Base-by-base conservation (phyloP, 2,329 filamentous ascomycete genomes). In the Rhynchosporium agropyri region DNA sequence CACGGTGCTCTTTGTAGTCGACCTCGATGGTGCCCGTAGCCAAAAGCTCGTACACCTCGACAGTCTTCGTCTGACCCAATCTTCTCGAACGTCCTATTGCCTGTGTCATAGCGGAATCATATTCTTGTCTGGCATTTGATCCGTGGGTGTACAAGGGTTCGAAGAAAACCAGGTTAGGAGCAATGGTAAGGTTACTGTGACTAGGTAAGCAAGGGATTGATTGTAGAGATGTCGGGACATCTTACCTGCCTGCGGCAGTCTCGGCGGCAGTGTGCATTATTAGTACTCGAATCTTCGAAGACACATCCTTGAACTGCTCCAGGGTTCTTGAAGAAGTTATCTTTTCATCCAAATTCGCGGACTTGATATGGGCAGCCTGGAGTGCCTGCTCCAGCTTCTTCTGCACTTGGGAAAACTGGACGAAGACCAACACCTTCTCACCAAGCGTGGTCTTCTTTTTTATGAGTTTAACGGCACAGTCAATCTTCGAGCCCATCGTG, bases 141-240 rank as follows among this genome's bases (percentile, higher is more conserved):
- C 69, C 69, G 1, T 63, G 63, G 1, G 79, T 75, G 0, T 84
- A 74, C 8, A 86, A 73, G 0, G 86, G 86, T 0, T 81, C 79
- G 2, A 88, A 72, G 71, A 90, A 89, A 38, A 90, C 80, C 42
- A 89, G 76, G 62, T 89, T 85, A 65, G 88, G 89, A 0, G 86
- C 85, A 45, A 80, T 80, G 53, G 85, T 83, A 1, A 90, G 74
- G 66, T 90, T 89, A 9, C 82, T 85, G 43, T 28, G 28, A 33
- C 58, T 28, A 51, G 48, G 9, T 40, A 56, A 60, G n/a, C 13
- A 20, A 38, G 5, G 3, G 13, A 31, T 31, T 13, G n/a, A 12
- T 46, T 10, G 43, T 9, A 13, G 3, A 20, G 40, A 33, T 13
- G 15, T 29, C 13, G n/a, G 12, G 43, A 29, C 33, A 43, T 79